phyloP scores from a whole-genome alignment of 2,329 filamentous ascomycete genomes.

The Aspergillus melleus region DNA sequence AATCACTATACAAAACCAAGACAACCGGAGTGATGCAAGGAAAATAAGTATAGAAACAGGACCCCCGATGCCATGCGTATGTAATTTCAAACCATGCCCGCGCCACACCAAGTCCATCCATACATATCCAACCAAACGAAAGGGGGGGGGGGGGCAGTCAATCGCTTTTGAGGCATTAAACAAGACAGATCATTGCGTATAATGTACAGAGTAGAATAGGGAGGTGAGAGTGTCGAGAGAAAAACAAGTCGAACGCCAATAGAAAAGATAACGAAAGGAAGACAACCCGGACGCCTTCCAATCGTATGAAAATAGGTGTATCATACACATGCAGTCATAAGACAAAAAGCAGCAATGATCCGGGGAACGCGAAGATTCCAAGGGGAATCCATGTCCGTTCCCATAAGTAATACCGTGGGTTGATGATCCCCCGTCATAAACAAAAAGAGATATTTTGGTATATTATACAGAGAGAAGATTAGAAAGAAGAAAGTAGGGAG shows the following conservation, averaged over 20 bases:
- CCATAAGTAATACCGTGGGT: background rate
- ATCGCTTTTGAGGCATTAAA: conserved; percentile 13
- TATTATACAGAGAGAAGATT: conserved; percentile 35
- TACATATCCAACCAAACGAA: conserved; percentile 9
- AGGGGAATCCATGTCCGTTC: conserved; percentile 6
- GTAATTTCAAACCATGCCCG: conserved; percentile 13
- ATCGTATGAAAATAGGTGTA: conserved; percentile 32
- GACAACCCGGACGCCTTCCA: conserved; percentile 32
- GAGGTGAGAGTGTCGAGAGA: conserved; percentile 35
- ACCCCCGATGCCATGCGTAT: conserved; percentile 13
- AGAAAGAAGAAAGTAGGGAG: conserved; percentile 5
- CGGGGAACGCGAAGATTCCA: conserved; percentile 15
- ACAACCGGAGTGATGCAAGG: conserved; percentile 7
- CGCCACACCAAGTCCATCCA: conserved; percentile 4
- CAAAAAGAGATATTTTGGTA: conserved; percentile 28
- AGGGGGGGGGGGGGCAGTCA: conserved; percentile 1
- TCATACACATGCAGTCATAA: conserved; percentile 35
- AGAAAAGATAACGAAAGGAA: conserved; percentile 24
- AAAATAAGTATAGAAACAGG: conserved; percentile 6
- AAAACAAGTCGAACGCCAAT: conserved; percentile 9
- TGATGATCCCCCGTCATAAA: conserved; percentile 24
- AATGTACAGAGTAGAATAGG: conserved; percentile 32
- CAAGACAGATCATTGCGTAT: conserved; percentile 20
- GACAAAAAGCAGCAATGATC: conserved; percentile 23
- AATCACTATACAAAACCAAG: conserved; percentile 1